phyloP scores from a whole-genome alignment of 805 yeast genomes.

The Suhomyces pyralidae region DNA sequence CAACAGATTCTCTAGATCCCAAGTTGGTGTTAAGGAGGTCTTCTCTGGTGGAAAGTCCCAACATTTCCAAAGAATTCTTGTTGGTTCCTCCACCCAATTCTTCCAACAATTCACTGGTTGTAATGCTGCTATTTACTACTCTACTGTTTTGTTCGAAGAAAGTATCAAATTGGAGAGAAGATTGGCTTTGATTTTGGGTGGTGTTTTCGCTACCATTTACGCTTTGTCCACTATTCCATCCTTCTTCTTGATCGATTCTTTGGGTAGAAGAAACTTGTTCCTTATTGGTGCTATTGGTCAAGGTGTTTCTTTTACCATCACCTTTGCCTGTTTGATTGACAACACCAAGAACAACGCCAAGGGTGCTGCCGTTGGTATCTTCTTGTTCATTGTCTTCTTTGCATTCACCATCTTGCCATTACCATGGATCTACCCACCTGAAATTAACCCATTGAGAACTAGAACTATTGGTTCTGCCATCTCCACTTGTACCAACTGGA shows the following conservation, averaged over 20 bases:
- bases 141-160: slow-evolving; percentile 53
- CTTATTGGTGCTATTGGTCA: slow-evolving; percentile 43
- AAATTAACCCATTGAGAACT: slow-evolving; percentile 45
- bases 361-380: slow-evolving; percentile 46
- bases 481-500: slow-evolving; percentile 46
- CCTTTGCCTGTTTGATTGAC: slow-evolving; percentile 40
- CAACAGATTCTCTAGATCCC: slow-evolving; percentile 45
- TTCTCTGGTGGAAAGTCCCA: slow-evolving; percentile 56
- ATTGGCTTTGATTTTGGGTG: slow-evolving; percentile 59
- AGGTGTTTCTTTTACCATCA: slow-evolving; percentile 37
- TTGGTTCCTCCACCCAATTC: slow-evolving; percentile 65
- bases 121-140: slow-evolving; percentile 67
- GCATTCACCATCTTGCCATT: slow-evolving; percentile 44
- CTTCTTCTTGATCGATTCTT: slow-evolving; percentile 40
- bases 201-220: slow-evolving; percentile 60
- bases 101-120: slow-evolving; percentile 72
- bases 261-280: slow-evolving; percentile 46
- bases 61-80: slow-evolving; percentile 56
- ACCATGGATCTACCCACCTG: slow-evolving; percentile 49
- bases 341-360: slow-evolving; percentile 34
- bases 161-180: slow-evolving; percentile 50
- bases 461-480: slow-evolving; percentile 45
- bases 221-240: slow-evolving; percentile 51
- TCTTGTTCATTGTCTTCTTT: slow-evolving; percentile 43
- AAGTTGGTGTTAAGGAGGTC: slow-evolving; percentile 44